These are phyloP conservation scores for Cicer pinnatifidum DNA, from an alignment of 306 rosid genomes.

Conservation along the genomic window DNA sequence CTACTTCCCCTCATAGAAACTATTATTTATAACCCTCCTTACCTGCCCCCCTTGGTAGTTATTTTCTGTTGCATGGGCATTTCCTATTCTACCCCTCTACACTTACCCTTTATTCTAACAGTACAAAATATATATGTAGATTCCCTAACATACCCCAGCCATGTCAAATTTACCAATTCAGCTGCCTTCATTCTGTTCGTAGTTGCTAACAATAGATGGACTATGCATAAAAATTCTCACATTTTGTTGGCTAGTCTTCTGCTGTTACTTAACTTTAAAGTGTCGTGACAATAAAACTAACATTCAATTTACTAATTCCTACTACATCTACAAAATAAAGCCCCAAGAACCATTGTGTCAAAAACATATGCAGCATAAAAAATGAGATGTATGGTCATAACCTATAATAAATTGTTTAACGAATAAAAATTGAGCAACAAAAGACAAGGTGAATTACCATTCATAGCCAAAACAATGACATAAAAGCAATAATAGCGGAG, in stretches of 20 bases:
- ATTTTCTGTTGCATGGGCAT: not conserved
- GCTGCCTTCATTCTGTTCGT: not conserved
- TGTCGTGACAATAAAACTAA: slow-evolving; percentile 4
- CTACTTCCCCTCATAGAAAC: not conserved
- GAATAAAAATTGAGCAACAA: slow-evolving; percentile 14
- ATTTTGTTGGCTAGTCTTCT: not conserved
- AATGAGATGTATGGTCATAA: slow-evolving; percentile 27
- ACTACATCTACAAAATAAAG: slow-evolving; percentile 23
- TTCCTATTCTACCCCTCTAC: slow-evolving; percentile 10
- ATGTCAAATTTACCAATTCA: not conserved
- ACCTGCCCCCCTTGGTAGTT: not conserved
- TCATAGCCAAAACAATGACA: slow-evolving; percentile 89
- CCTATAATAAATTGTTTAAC: slow-evolving; percentile 10
- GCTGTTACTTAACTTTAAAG: slow-evolving; percentile 1
- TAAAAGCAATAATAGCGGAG: slow-evolving; percentile 82
- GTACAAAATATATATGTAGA: not conserved
- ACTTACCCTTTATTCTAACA: not conserved
- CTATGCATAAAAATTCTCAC: slow-evolving; percentile 9
- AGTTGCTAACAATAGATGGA: not conserved
- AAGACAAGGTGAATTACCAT: slow-evolving; percentile 57
- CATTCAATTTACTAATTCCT: slow-evolving; percentile 22
- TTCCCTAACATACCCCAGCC: slow-evolving; percentile 15
- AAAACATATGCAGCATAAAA: slow-evolving; percentile 17
- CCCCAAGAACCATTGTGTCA: not conserved
- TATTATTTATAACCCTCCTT: not conserved